Evolutionary conservation across 2,329 filamentous ascomycete species (phyloP).

Genomic region (Peltaster fructicola): DNA sequence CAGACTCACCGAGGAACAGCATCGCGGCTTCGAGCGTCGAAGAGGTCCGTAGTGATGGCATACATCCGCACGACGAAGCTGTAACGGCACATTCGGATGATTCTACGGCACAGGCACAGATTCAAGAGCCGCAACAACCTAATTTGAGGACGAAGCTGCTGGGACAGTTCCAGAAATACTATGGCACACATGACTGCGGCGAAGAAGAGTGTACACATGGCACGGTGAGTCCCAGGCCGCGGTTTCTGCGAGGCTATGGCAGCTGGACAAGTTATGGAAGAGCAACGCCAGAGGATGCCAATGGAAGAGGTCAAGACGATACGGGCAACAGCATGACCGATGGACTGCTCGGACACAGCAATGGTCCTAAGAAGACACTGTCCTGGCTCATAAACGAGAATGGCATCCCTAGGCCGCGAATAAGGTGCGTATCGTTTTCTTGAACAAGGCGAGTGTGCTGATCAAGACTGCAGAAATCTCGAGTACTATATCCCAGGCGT

Average conservation of each 20-base stretch:
- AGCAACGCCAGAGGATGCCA: slow-evolving; percentile 18
- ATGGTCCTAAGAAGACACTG: slow-evolving; percentile 51
- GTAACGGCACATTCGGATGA: slow-evolving; percentile 17
- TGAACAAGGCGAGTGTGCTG: not conserved
- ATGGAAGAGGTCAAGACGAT: slow-evolving; percentile 10
- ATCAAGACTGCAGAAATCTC: slow-evolving; percentile 5
- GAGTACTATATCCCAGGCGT: slow-evolving; percentile 78
- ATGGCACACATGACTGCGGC: slow-evolving; percentile 12
- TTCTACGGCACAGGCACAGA: slow-evolving; percentile 8
- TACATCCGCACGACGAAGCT: slow-evolving; percentile 16
- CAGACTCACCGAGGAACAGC: slow-evolving; percentile 22
- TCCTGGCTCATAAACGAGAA: slow-evolving; percentile 52
- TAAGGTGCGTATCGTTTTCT: slow-evolving; percentile 32
- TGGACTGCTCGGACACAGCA: slow-evolving; percentile 23
- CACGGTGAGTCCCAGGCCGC: slow-evolving; percentile 54
- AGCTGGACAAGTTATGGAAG: slow-evolving; percentile 24
- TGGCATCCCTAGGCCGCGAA: too few species aligned
- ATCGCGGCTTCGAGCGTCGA: slow-evolving; percentile 8
- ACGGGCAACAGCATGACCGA: slow-evolving; percentile 24
- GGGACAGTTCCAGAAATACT: slow-evolving; percentile 15
- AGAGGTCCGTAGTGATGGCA: slow-evolving; percentile 11
- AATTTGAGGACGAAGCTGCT: slow-evolving; percentile 23
- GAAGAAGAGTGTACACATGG: slow-evolving; percentile 47
- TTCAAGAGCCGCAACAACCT: slow-evolving; percentile 12
- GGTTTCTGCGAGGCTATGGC: slow-evolving; percentile 34